phyloP scores from a whole-genome alignment of 139 green algal species.

The Diplosphaera chodatii region DNA sequence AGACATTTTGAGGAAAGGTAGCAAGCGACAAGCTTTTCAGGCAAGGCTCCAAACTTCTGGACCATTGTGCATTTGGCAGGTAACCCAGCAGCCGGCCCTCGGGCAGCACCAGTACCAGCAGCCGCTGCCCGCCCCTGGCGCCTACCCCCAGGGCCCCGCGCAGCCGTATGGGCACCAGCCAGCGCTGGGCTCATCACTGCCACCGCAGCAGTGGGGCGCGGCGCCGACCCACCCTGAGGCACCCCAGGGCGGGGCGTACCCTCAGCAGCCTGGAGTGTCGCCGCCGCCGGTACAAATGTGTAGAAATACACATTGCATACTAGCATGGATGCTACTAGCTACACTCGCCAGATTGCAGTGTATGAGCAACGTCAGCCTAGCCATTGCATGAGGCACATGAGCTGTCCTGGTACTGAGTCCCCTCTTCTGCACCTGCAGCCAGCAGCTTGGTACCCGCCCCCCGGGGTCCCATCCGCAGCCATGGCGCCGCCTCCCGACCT shows the following conservation, averaged over 20 bases:
- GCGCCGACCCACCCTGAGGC: background rate
- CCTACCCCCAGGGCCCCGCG: background rate
- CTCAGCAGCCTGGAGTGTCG: background rate
- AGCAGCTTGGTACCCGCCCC: conserved; percentile 12
- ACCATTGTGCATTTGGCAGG: no score
- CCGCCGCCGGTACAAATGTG: conserved; percentile 1
- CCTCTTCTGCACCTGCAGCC: conserved; percentile 1
- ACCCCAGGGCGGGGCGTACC: background rate
- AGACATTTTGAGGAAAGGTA: no score
- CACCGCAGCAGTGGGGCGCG: background rate
- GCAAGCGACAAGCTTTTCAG: no score
- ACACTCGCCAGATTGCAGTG: no score
- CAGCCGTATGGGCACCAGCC: background rate
- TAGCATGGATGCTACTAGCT: no score
- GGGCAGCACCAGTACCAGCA: background rate
- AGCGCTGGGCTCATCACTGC: background rate
- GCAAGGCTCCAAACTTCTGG: no score
- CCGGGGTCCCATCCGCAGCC: background rate
- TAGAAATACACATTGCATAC: no score
- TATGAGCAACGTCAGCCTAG: no score
- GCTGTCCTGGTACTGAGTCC: no score
- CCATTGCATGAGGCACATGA: no score
- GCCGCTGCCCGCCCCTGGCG: no score
- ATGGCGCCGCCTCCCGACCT: conserved; percentile 2
- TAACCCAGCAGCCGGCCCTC: background rate